Conservation (phyloP, 2,329 filamentous ascomycete species). For the Phoma sp. region DNA sequence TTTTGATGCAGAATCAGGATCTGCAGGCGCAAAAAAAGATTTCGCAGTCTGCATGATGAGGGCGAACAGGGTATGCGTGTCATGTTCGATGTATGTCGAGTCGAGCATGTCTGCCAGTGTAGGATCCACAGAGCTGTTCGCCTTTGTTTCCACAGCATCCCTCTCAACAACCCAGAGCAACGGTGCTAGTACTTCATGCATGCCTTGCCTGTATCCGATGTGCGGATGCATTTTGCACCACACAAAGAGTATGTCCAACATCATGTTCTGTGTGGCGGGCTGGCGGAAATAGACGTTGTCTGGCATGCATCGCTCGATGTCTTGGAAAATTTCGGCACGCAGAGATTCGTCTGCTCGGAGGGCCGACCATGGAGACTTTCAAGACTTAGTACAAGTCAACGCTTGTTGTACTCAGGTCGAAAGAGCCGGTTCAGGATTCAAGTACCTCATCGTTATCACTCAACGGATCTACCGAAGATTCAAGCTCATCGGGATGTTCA, state of each 20-base stretch:
- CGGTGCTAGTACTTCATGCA: slow-evolving; percentile 94
- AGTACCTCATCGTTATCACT: slow-evolving; percentile 76
- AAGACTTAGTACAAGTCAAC: slow-evolving; percentile 57
- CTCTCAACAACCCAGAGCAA: slow-evolving; percentile 83
- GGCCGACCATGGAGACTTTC: slow-evolving; percentile 89
- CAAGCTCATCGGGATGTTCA: slow-evolving; percentile 80
- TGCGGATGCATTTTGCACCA: slow-evolving; percentile 92
- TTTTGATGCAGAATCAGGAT: slow-evolving; percentile 33
- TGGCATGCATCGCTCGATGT: slow-evolving; percentile 88
- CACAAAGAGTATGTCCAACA: slow-evolving; percentile 89
- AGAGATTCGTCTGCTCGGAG: slow-evolving; percentile 82
- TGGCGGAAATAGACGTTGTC: slow-evolving; percentile 91
- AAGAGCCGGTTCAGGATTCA: slow-evolving; percentile 19
- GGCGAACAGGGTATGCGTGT: slow-evolving; percentile 85
- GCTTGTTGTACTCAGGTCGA: slow-evolving; percentile 31
- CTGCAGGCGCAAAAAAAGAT: slow-evolving; percentile 78
- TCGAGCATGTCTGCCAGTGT: slow-evolving; percentile 64
- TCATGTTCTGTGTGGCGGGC: slow-evolving; percentile 75
- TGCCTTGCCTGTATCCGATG: slow-evolving; percentile 93
- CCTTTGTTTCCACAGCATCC: slow-evolving; percentile 70
- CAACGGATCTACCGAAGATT: slow-evolving; percentile 78
- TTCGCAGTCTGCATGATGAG: slow-evolving; percentile 87
- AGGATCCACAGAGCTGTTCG: slow-evolving; percentile 26
- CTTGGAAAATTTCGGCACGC: slow-evolving; percentile 88
- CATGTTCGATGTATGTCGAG: slow-evolving; percentile 79